Base-by-base conservation (phyloP, 768 basidiomycete species). In the Boletus coccyginus region DNA sequence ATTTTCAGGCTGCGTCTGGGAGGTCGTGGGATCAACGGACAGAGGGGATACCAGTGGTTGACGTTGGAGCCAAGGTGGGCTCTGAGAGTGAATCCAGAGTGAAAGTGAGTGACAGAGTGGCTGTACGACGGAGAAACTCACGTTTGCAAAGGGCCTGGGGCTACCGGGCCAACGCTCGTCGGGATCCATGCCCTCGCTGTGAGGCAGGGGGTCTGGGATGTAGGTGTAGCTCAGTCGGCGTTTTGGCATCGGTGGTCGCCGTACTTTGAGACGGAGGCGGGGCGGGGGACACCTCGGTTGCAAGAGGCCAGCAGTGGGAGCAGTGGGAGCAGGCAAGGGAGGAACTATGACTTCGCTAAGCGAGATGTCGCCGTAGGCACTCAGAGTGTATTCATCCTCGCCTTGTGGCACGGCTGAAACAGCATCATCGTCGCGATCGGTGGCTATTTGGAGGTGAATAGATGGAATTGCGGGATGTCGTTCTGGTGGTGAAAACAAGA, bases 301-400 rank as follows among this genome's bases (percentile, higher is more conserved):
- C 17, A 60, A 38, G 3, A 32, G 35, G 7, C 33, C 17, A 2
- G 42, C 3, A 19, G 9, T 35, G 19, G 19, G 3, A 13, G 3
- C 33, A 14, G 54, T 9, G 13, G 55, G 38, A 24, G 47, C 9
- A 1, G 53, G 46, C 4, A 61, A 68, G 0, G 74, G 74, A 5
- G 77, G 56, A 32, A 73, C 73, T 29, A 73, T 67, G 27, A 70
- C 60, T 43, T 77, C 74, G 24, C 73, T 64, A 1, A 76, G 66
- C 1, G 78, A 78, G 27, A 80, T 75, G 27, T 81, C 78, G 9
- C 81, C 80, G 40, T 71, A 81, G 13, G 70, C 76, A 29, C 66
- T 71, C 42, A 83, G 60, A 0, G 73, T 76, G 58, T 80, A 61
- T 54, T 75, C 72, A 17, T 77, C 73, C 10, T 78, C 72, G 1